Percentiles rank a stretch among this genome's conserved stretches.
Conservation (phyloP, 345 rosid species). For the Murraya paniculata region DNA sequence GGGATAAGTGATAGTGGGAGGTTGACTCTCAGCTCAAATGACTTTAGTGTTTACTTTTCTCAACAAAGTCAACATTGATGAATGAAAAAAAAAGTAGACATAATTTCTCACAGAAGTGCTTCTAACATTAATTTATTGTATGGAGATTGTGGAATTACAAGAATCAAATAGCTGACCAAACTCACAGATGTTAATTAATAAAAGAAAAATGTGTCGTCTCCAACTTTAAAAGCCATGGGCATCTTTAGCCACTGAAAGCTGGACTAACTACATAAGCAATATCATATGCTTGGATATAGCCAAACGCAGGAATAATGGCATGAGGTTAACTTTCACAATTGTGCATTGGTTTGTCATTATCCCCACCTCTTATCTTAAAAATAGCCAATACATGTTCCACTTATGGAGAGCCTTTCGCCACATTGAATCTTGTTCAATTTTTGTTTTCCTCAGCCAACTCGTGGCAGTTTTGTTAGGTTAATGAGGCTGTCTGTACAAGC, state of each 20-base stretch:
- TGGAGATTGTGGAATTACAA: background rate
- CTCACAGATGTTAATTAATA: background rate
- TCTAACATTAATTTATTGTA: background rate
- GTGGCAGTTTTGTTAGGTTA: too few species aligned
- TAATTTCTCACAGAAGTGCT: conserved; percentile 8
- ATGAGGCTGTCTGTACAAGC: too few species aligned
- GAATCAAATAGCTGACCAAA: background rate
- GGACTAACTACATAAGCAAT: too few species aligned
- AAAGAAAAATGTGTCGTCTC: too few species aligned
- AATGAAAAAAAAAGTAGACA: conserved; percentile 2
- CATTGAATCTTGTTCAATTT: too few species aligned
- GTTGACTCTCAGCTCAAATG: conserved; percentile 16
- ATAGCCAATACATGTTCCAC: background rate
- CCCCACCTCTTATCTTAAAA: background rate
- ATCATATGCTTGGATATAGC: too few species aligned
- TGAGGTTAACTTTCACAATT: too few species aligned
- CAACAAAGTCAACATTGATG: conserved; percentile 11
- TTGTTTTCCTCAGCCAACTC: background rate
- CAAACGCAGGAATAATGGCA: too few species aligned
- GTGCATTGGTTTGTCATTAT: too few species aligned
- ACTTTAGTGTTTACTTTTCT: background rate
- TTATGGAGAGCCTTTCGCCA: background rate
- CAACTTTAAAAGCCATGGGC: too few species aligned
- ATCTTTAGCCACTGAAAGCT: background rate
- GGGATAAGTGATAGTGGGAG: conserved; percentile 25